Percentiles rank a stretch among this genome's conserved stretches.
Evolutionary conservation across 2,329 filamentous ascomycete species (phyloP).

Genomic region (Fusarium albidum): DNA sequence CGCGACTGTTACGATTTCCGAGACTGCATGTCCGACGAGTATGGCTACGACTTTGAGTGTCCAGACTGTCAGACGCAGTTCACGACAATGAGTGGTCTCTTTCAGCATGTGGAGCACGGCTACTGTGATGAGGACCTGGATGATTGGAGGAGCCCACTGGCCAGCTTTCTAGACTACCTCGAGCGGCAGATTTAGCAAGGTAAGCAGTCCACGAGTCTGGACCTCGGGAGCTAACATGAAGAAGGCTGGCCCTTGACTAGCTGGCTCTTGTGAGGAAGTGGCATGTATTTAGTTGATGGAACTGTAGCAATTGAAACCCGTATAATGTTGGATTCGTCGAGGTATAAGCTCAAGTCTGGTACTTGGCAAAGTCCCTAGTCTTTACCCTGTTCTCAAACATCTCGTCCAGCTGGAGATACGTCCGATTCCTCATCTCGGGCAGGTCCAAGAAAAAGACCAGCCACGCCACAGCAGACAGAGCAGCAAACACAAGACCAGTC

Average conservation of each 20-base stretch:
- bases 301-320: no score
- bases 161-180: no score
- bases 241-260: no score
- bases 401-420: background rate
- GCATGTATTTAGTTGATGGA: no score
- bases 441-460: background rate
- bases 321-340: no score
- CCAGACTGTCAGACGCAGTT: slow-evolving; percentile 19
- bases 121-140: slow-evolving; percentile 14
- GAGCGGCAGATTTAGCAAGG: no score
- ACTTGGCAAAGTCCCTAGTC: no score
- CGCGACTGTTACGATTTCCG: slow-evolving; percentile 6
- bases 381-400: background rate
- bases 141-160: no score
- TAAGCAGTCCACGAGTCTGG: no score
- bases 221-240: no score
- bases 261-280: no score
- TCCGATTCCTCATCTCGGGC: slow-evolving; percentile 1
- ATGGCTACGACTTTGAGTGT: slow-evolving; percentile 26
- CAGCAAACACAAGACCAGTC: slow-evolving; percentile 49
- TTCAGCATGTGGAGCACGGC: slow-evolving; percentile 39
- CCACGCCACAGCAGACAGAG: slow-evolving; percentile 29
- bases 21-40: slow-evolving; percentile 30
- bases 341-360: no score
- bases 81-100: slow-evolving; percentile 25